phyloP scores from a whole-genome alignment of 2,329 filamentous ascomycete species.

The Pseudogymnoascus sp. region DNA sequence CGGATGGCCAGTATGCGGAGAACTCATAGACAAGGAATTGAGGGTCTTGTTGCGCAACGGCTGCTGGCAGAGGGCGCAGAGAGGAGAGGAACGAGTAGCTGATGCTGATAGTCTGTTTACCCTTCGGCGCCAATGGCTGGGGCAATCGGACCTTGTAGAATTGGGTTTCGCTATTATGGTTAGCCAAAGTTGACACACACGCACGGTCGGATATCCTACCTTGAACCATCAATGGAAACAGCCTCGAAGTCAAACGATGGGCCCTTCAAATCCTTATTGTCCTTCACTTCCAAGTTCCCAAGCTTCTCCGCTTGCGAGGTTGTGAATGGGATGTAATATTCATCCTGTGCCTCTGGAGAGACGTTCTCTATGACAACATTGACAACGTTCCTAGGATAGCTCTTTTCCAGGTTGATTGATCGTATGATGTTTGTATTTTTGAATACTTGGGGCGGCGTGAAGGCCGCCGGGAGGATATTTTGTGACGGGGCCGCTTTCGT shows the following conservation, averaged over 20 bases:
- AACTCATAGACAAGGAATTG: conserved; percentile 84
- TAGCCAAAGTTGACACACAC: conserved; percentile 20
- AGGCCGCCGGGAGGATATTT: conserved; percentile 53
- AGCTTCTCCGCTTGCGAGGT: conserved; percentile 65
- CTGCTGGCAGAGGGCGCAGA: conserved; percentile 70
- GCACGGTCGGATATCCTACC: conserved; percentile 31
- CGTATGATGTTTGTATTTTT: conserved; percentile 89
- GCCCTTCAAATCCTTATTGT: conserved; percentile 71
- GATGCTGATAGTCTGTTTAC: conserved; percentile 80
- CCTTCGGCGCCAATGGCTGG: conserved; percentile 63
- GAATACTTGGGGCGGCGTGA: conserved; percentile 84
- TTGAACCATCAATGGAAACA: conserved; percentile 57
- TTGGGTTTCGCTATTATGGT: conserved; percentile 53
- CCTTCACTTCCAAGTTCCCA: conserved; percentile 82
- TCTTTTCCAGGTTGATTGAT: conserved; percentile 86
- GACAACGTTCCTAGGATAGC: conserved; percentile 79
- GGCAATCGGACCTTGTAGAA: conserved; percentile 82
- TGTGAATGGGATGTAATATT: conserved; percentile 89
- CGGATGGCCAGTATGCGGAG: conserved; percentile 74
- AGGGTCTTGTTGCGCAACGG: conserved; percentile 74
- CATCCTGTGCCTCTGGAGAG: conserved; percentile 66
- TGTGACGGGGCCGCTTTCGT: conserved; percentile 43
- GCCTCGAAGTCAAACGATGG: conserved; percentile 62
- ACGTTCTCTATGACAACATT: conserved; percentile 93
- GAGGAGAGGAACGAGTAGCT: conserved; percentile 73